phyloP scores from a whole-genome alignment of 2,329 filamentous ascomycete species.

The Periglandula ipomoeae region DNA sequence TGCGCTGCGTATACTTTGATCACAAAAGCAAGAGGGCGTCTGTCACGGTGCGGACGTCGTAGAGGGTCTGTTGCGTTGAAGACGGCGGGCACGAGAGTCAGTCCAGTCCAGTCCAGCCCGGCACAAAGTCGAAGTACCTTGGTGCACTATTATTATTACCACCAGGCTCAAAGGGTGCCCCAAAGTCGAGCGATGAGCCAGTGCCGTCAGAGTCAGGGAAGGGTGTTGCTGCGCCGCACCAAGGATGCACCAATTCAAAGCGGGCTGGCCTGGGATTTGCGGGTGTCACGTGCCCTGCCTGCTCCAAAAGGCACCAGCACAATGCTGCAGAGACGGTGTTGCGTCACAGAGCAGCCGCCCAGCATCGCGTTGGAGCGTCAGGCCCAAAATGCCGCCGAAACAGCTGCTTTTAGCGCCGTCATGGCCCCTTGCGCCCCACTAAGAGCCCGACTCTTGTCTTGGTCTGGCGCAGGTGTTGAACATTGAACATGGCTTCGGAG shows the following conservation, averaged over 20 bases:
- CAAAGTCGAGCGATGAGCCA: not conserved
- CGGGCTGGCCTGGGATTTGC: not conserved
- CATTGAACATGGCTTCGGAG: too few relatives aligned
- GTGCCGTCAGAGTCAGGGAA: not conserved
- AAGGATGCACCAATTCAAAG: not conserved
- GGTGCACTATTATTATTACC: not conserved
- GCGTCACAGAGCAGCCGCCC: not conserved
- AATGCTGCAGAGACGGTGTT: not conserved
- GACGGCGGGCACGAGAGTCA: not conserved
- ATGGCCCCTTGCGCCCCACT: not conserved
- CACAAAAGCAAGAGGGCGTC: not conserved
- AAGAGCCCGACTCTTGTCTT: not conserved
- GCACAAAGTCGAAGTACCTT: too few relatives aligned
- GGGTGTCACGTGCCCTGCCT: not conserved
- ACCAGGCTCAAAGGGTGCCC: not conserved
- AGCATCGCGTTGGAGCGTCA: too few relatives aligned
- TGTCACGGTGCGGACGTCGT: constrained; percentile 1
- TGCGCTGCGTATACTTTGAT: not conserved
- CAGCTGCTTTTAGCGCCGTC: not conserved
- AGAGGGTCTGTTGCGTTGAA: not conserved
- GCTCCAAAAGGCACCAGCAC: not conserved
- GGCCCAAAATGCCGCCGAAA: not conserved
- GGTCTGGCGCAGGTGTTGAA: not conserved
- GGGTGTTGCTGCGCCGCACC: not conserved
- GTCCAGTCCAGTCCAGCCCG: not conserved